Evolutionary conservation across 371 early-diverging fungal species (phyloP), one percentile per base, ranked within the genome.

Genomic region (Mucor plumbeus): DNA sequence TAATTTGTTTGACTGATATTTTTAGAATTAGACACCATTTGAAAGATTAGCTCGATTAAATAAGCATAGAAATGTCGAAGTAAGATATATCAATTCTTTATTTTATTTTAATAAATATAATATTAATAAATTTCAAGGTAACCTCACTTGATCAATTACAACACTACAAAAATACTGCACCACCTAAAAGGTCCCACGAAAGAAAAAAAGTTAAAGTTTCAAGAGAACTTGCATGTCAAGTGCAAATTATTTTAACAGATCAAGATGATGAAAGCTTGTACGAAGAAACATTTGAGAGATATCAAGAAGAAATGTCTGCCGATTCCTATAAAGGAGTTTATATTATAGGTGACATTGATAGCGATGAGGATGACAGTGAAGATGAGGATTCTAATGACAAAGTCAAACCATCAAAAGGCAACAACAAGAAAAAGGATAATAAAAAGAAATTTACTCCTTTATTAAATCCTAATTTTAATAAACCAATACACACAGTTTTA

Each of bases 41-140:
- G 97, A 97, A 67, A 84, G 92, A 57, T 77, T 94, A 39, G 96
- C 96, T 9, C 85, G 96, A 47, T 80, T 97, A 59, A 95, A 97
- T 78, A 89, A 88, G 60, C 85, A 90, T 67, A 80, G 91, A 48
- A 98, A 97, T 73, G 84, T 93, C 35, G 85, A 83, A 64, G 81
- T 81, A 68, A 66, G 61, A 15, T 44, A 19, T 11, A 7, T 10
- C 11, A 17, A 35, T 11, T 38, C 1, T 34, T 44, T 57, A 50
- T 47, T 59, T 38, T 26, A 44, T 19, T 10, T 26, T 55, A 26
- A 8, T 26, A 11, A 26, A 21, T 11, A 19, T 7, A 26, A 21
- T 50, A 26, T 50, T 11, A 34, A 14, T 47, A 48, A 63, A 50
- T 62, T 55, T 50, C 43, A 64, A 83, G 83, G 70, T 74, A 39